Conservation (phyloP, 345 rosid species). For the Linum lewisii region DNA sequence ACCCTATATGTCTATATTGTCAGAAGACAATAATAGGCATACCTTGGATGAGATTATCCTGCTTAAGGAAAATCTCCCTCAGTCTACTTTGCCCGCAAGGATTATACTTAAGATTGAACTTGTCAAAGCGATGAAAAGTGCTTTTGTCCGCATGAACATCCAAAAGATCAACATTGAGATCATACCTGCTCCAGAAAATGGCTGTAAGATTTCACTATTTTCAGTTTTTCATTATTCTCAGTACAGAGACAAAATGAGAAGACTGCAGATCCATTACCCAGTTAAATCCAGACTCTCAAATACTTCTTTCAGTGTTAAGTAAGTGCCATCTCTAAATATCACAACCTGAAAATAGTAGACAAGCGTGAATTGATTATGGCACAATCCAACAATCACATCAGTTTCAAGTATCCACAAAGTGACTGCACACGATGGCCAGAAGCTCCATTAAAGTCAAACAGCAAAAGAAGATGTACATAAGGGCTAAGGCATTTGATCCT, state of each 20-base stretch:
- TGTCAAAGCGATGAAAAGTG: slow-evolving; percentile 47
- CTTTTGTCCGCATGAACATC: slow-evolving; percentile 54
- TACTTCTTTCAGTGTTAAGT: slow-evolving; percentile 43
- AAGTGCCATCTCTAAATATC: slow-evolving; percentile 51
- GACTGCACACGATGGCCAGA: background rate
- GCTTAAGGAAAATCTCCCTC: slow-evolving; percentile 47
- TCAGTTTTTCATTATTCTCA: no score
- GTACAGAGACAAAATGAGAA: background rate
- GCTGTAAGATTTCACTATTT: background rate
- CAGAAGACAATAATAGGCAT: background rate
- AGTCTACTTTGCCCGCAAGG: slow-evolving; percentile 59
- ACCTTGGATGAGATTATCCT: slow-evolving; percentile 55
- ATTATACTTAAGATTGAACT: slow-evolving; percentile 50
- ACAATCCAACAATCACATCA: background rate
- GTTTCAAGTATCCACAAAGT: slow-evolving; percentile 1
- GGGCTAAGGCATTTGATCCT: background rate
- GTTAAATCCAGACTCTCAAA: slow-evolving; percentile 48
- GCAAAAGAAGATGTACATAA: background rate
- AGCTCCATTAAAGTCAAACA: background rate
- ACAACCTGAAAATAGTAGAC: slow-evolving; percentile 29
- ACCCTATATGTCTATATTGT: background rate
- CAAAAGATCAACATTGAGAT: slow-evolving; percentile 45
- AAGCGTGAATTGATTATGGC: background rate
- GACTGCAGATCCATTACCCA: slow-evolving; percentile 21
- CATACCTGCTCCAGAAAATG: slow-evolving; percentile 25